Evolutionary conservation across 208 protist genomes (phyloP), one percentile per base, ranked within the genome.

Genomic region (Acanthamoeba royreba): DNA sequence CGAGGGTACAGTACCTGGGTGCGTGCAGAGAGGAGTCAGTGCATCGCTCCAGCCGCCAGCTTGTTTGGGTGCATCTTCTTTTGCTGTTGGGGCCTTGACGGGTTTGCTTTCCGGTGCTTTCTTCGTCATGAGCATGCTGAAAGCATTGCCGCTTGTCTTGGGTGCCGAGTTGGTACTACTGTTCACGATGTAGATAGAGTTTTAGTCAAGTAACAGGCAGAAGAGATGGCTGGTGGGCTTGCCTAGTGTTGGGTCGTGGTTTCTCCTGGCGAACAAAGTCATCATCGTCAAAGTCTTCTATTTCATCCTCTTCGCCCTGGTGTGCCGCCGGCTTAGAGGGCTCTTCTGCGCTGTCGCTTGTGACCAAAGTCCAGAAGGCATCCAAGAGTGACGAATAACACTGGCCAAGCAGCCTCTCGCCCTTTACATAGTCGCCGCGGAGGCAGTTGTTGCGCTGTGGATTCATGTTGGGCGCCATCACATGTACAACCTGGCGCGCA

Each of bases 401-500:
- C 43, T 88, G 47, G 49, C 47, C 79, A 25, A 88, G 46, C 25
- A 63, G 31, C 4, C 49, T 7, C 33, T 61, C 47, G 79, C 79
- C 79, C 47, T 88, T 88, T 42, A 19, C 42, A 38, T 88, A 88
- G 22, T 88, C 47, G 0, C 42, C 79, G 45, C 61, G 19, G 25
- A 88, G 33, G 33, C 47, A 61, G 35, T 63, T 42, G 25, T 11
- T 17, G 4, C 79, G 43, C 35, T 88, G 46, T 8, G 79, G 79
- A 19, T 88, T 88, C 79, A 88, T 88, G 35, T 88, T 88, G n/a
- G 79, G 79, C 47, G 47, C 79, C 28, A 88, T 40, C 79, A 88
- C 79, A 9, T 88, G 79, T 13, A 88, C 33, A 19, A 53, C 43
- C 79, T 88, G 43, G 17, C 22, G 46, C 11, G n/a, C n/a, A n/a